Percentiles rank a stretch among this genome's conserved stretches.
Conservation (phyloP, 495 filamentous ascomycete species). For the Aspergillus cavernicola region DNA sequence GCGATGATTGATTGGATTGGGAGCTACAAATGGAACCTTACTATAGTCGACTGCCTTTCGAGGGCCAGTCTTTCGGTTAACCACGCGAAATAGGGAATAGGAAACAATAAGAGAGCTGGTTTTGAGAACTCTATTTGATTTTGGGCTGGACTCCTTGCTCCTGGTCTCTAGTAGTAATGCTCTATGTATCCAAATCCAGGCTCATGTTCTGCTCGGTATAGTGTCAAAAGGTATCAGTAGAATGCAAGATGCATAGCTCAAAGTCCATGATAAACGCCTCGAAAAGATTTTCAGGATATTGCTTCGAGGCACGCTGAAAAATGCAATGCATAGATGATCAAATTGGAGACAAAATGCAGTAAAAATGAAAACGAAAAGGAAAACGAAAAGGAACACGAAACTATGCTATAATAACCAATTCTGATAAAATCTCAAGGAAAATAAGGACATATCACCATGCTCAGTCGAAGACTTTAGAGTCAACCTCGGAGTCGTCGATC, state of each 20-base stretch:
- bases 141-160: constrained; percentile 10
- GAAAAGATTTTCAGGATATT: background rate
- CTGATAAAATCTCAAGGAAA: background rate
- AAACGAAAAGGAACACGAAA: constrained; percentile 3
- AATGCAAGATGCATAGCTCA: constrained; percentile 3
- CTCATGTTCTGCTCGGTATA: constrained; percentile 3
- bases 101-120: background rate
- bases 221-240: constrained; percentile 15
- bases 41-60: background rate
- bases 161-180: constrained; percentile 10
- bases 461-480: constrained; percentile 11
- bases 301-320: constrained; percentile 9
- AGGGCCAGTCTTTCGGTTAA: background rate
- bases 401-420: constrained; percentile 11
- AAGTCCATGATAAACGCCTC: constrained; percentile 7
- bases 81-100: background rate
- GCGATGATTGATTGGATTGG: background rate
- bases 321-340: constrained; percentile 3
- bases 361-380: background rate
- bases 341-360: constrained; percentile 7
- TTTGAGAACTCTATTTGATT: constrained; percentile 8
- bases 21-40: background rate
- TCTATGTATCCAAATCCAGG: constrained; percentile 18
- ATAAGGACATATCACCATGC: constrained; percentile 2
- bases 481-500: constrained; percentile 28